Conservation (phyloP, 2,329 filamentous ascomycete genomes). For the Fusarium tanahbumbuense region DNA sequence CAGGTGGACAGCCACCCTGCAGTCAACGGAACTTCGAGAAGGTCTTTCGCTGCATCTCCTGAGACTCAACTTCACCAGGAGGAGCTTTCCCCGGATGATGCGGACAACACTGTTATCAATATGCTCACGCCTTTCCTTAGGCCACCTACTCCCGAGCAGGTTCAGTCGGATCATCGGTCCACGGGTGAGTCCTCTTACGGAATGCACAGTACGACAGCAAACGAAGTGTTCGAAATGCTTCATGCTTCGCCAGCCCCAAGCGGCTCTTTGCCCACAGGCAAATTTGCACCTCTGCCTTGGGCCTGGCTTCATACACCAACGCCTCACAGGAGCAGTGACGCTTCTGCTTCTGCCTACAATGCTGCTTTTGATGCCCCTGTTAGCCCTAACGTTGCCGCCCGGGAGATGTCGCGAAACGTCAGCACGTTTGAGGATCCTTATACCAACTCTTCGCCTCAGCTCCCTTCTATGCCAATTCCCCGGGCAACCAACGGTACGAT, state of each 20-base stretch:
- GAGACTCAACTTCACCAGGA: conserved; percentile 18
- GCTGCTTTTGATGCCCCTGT: conserved; percentile 45
- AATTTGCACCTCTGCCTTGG: conserved; percentile 61
- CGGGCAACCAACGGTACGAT: conserved; percentile 30
- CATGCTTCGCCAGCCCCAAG: conserved; percentile 49
- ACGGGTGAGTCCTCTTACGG: conserved; percentile 63
- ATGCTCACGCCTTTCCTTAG: conserved; percentile 63
- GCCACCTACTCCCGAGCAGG: conserved; percentile 57
- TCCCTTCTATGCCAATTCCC: conserved; percentile 21
- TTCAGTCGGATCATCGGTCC: conserved; percentile 46
- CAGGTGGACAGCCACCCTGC: conserved; percentile 17
- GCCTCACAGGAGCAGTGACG: conserved; percentile 44
- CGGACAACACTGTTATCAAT: conserved; percentile 57
- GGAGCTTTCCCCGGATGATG: conserved; percentile 43
- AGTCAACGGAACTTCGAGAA: conserved; percentile 7
- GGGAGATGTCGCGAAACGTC: conserved; percentile 22
- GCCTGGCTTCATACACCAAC: conserved; percentile 58
- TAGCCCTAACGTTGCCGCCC: conserved; percentile 43
- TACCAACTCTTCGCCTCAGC: conserved; percentile 42
- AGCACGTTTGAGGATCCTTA: conserved; percentile 50
- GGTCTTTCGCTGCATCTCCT: conserved; percentile 16
- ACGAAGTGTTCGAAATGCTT: conserved; percentile 61
- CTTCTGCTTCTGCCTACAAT: conserved; percentile 36
- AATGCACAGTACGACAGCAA: conserved; percentile 64
- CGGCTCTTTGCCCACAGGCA: conserved; percentile 46